Evolutionary conservation across 2,329 filamentous ascomycete genomes (phyloP).

Genomic region (Cylindrodendrum hubeiense): DNA sequence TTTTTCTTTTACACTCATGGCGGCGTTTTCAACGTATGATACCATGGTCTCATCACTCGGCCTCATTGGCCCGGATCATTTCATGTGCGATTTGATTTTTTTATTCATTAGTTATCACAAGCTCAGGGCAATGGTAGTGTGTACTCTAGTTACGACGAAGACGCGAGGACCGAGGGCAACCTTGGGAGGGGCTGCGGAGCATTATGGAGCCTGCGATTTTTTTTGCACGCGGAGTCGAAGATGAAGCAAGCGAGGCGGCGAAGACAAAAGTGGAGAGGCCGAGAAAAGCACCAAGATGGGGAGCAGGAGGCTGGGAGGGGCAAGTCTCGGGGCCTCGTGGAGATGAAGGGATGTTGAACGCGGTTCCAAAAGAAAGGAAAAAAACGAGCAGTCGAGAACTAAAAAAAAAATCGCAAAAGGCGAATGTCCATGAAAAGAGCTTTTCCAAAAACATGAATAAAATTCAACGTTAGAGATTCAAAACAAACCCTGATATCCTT

Average conservation of each 20-base stretch:
- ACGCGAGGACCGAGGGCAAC: constrained; percentile 40
- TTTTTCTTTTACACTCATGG: constrained; percentile 39
- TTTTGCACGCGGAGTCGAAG: constrained; percentile 25
- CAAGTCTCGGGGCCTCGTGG: constrained; percentile 15
- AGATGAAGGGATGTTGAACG: neutral
- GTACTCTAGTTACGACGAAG: constrained; percentile 44
- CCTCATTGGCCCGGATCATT: constrained; percentile 30
- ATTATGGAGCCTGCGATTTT: constrained; percentile 27
- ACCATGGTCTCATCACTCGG: constrained; percentile 45
- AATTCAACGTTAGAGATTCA: constrained; percentile 35
- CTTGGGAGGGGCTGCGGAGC: constrained; percentile 29
- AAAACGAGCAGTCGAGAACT: constrained; percentile 31
- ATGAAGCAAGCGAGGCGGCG: constrained; percentile 16
- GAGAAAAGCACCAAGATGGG: constrained; percentile 17
- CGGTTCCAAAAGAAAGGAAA: constrained; percentile 29
- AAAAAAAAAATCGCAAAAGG: constrained; percentile 46
- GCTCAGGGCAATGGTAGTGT: constrained; percentile 42
- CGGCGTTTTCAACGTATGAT: constrained; percentile 45
- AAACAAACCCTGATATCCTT: constrained; percentile 1
- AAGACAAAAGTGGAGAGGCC: constrained; percentile 39
- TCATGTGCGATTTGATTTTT: constrained; percentile 27
- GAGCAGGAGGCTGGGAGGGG: constrained; percentile 19
- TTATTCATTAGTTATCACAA: constrained; percentile 32
- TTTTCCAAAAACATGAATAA: constrained; percentile 46
- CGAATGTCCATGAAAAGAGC: constrained; percentile 37